phyloP scores from a whole-genome alignment of 169 alveolate species.

The Neospora caninum region DNA sequence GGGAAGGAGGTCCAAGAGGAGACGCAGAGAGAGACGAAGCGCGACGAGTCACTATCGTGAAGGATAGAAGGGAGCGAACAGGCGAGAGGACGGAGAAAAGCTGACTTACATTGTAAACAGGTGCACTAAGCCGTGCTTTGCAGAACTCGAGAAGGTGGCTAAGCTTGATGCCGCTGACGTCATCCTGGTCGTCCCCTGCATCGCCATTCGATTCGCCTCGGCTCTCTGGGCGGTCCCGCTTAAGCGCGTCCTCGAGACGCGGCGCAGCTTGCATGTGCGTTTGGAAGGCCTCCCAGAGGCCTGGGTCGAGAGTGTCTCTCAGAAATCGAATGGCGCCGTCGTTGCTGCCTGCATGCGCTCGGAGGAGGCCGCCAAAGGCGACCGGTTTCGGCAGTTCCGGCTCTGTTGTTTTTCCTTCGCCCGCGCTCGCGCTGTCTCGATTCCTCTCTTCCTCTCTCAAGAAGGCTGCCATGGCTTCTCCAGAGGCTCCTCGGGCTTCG shows the following conservation, averaged over 20 bases:
- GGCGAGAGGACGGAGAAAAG: background rate
- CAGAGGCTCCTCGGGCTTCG: too few species aligned
- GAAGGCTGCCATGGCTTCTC: too few species aligned
- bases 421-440: background rate
- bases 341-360: constrained; percentile 61
- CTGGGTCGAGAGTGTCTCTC: background rate
- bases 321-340: constrained; percentile 29
- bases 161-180: background rate
- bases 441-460: background rate
- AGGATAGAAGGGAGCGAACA: too few species aligned
- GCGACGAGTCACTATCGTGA: too few species aligned
- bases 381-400: background rate
- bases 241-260: background rate
- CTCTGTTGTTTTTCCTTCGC: background rate
- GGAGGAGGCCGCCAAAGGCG: constrained; percentile 58
- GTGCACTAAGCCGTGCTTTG: background rate
- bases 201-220: background rate
- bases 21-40: too few species aligned
- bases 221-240: background rate
- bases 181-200: background rate
- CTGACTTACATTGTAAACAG: constrained; percentile 15
- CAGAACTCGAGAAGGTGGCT: background rate
- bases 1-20: too few species aligned
- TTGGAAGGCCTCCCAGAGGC: background rate
- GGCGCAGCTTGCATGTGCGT: background rate